Percentiles rank a stretch among this genome's conserved stretches.
Evolutionary conservation across 352 stramenopile species (phyloP).

Genomic region (Elongisporangium anandrum): DNA sequence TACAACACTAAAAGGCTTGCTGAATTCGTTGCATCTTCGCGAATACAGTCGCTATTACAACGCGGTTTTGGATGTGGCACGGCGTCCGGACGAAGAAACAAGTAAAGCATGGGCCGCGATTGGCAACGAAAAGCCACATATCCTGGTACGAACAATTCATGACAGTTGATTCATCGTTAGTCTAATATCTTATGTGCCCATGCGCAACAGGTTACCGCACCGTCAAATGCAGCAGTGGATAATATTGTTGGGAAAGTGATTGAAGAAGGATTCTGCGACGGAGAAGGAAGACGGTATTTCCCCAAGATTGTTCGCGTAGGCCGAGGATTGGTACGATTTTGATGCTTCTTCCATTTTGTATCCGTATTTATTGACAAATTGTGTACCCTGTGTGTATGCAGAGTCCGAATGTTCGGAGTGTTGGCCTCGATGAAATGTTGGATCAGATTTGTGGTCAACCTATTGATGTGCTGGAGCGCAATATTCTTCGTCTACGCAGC

Average conservation of each 20-base stretch:
- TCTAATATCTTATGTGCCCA: neutral
- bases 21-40: slow-evolving; percentile 90
- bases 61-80: slow-evolving; percentile 75
- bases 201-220: slow-evolving; percentile 69
- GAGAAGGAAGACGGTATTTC: slow-evolving; percentile 91
- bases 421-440: slow-evolving; percentile 82
- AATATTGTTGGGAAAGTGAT: slow-evolving; percentile 97
- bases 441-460: slow-evolving; percentile 78
- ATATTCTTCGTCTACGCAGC: slow-evolving; percentile 41
- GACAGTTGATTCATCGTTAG: neutral
- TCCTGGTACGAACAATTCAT: slow-evolving; percentile 49
- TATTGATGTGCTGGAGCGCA: slow-evolving; percentile 63
- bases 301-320: slow-evolving; percentile 94
- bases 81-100: slow-evolving; percentile 74
- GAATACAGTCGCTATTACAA: slow-evolving; percentile 94
- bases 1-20: slow-evolving; percentile 87
- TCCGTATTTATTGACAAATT: neutral
- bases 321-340: slow-evolving; percentile 55
- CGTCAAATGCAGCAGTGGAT: slow-evolving; percentile 95
- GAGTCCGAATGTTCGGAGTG: slow-evolving; percentile 73
- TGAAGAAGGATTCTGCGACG: slow-evolving; percentile 93
- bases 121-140: slow-evolving; percentile 90
- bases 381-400: slow-evolving; percentile 11
- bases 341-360: neutral
- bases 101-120: slow-evolving; percentile 77